Conservation (phyloP, 2,329 filamentous ascomycete species). For the Aspergillus costaricaensis region DNA sequence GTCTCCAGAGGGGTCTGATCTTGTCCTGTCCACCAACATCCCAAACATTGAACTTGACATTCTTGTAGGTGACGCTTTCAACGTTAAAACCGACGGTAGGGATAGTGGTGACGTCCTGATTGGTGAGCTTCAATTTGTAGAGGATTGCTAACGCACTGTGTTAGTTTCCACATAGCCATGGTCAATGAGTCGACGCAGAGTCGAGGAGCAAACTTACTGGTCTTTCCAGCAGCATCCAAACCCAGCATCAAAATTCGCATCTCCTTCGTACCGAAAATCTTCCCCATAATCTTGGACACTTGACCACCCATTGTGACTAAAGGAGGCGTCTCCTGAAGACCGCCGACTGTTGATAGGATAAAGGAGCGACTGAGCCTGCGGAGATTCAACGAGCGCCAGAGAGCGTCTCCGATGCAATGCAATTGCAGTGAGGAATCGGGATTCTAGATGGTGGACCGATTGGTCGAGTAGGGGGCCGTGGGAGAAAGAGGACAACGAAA, state of each 20-base stretch:
- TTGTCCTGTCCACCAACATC: slow-evolving; percentile 99
- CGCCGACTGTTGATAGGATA: background rate
- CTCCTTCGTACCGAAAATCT: slow-evolving; percentile 98
- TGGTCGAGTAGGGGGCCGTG: slow-evolving; percentile 9
- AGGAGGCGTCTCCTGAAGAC: slow-evolving; percentile 19
- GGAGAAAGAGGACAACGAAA: slow-evolving; percentile 5
- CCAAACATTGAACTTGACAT: slow-evolving; percentile 99
- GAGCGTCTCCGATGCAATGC: background rate
- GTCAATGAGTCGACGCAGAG: background rate
- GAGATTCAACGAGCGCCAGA: background rate
- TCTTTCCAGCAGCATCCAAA: slow-evolving; percentile 97
- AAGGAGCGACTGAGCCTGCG: background rate
- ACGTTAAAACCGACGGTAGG: slow-evolving; percentile 99
- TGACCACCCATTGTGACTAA: slow-evolving; percentile 77
- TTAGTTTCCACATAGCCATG: slow-evolving; percentile 1
- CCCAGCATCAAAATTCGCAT: slow-evolving; percentile 99
- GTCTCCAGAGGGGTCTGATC: slow-evolving; percentile 94
- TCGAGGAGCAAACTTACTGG: slow-evolving; percentile 54
- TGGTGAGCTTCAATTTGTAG: slow-evolving; percentile 92
- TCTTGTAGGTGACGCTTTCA: slow-evolving; percentile 98
- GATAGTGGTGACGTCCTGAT: slow-evolving; percentile 97
- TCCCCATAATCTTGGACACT: slow-evolving; percentile 95
- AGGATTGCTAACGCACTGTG: slow-evolving; percentile 66
- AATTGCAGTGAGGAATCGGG: background rate
- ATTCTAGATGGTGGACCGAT: slow-evolving; percentile 1